phyloP scores from a whole-genome alignment of 2,329 filamentous ascomycete genomes.

The Cordyceps fumosorosea region DNA sequence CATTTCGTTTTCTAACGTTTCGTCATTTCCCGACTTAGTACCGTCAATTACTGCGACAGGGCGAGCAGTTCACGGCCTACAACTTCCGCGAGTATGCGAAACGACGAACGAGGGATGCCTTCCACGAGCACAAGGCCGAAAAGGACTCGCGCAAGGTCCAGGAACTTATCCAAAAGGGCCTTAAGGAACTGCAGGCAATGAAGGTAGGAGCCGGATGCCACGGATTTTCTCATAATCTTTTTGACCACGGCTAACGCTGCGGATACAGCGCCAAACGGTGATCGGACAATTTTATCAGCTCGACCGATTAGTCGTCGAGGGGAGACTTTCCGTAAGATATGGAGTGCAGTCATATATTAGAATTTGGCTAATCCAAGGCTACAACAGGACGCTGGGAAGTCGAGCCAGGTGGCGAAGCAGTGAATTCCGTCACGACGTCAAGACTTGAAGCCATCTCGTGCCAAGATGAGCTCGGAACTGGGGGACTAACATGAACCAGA shows the following conservation, averaged over 20 bases:
- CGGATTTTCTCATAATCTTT: not conserved
- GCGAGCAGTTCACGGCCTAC: conserved; percentile 83
- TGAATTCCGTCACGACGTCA: conserved; percentile 69
- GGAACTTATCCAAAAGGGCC: conserved; percentile 80
- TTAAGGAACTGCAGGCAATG: conserved; percentile 80
- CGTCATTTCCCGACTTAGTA: conserved; percentile 50
- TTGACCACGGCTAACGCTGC: conserved; percentile 11
- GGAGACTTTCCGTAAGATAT: conserved; percentile 65
- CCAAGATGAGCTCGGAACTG: not conserved
- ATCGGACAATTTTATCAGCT: conserved; percentile 93
- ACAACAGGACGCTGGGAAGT: conserved; percentile 65
- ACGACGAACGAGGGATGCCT: conserved; percentile 83
- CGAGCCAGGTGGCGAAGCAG: conserved; percentile 63
- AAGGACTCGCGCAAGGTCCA: conserved; percentile 72
- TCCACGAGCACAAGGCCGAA: conserved; percentile 70
- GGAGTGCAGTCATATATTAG: not conserved
- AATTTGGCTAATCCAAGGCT: conserved; percentile 24
- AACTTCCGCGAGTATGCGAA: conserved; percentile 97
- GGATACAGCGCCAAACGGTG: conserved; percentile 75
- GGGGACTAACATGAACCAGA: not conserved
- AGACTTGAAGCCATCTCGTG: not conserved
- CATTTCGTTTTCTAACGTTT: not conserved
- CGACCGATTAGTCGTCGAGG: conserved; percentile 87
- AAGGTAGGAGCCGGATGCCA: conserved; percentile 58
- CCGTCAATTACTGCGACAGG: conserved; percentile 81